A percentile compares a stretch with the other conserved stretches of the same genome.
These are phyloP conservation scores for Diaporthe destruens DNA, from an alignment of 2,329 filamentous ascomycete genomes.

Conservation along the genomic window DNA sequence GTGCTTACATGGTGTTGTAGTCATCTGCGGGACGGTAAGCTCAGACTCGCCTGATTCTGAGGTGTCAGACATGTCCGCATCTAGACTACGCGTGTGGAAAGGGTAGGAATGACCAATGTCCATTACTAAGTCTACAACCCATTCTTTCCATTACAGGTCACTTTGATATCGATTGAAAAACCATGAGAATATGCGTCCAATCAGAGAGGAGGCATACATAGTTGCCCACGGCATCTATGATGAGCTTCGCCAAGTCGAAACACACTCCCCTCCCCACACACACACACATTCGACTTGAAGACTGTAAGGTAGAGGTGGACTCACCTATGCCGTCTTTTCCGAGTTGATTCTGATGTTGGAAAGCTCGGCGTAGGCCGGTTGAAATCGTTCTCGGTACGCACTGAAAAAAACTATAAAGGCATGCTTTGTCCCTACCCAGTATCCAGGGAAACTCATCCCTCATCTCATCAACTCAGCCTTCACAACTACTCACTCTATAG, in stretches of 20 bases:
- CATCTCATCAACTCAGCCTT: neutral
- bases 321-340: neutral
- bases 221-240: neutral
- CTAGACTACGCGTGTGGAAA: neutral
- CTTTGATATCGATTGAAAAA: neutral
- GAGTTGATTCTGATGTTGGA: neutral
- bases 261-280: neutral
- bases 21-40: neutral
- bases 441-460: neutral
- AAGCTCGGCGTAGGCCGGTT: neutral
- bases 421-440: neutral
- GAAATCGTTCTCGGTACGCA: neutral
- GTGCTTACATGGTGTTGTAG: slow-evolving; percentile 6
- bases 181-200: neutral
- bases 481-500: too few relatives aligned
- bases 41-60: neutral
- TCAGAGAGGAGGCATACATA: too few relatives aligned
- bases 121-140: neutral
- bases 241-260: neutral
- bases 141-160: neutral
- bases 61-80: slow-evolving; percentile 11
- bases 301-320: neutral
- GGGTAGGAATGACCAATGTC: neutral
- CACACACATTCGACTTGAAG: too few relatives aligned
- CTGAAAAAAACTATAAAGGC: neutral